Conservation (phyloP, 257 asterid species). For the Solanum rostratum region DNA sequence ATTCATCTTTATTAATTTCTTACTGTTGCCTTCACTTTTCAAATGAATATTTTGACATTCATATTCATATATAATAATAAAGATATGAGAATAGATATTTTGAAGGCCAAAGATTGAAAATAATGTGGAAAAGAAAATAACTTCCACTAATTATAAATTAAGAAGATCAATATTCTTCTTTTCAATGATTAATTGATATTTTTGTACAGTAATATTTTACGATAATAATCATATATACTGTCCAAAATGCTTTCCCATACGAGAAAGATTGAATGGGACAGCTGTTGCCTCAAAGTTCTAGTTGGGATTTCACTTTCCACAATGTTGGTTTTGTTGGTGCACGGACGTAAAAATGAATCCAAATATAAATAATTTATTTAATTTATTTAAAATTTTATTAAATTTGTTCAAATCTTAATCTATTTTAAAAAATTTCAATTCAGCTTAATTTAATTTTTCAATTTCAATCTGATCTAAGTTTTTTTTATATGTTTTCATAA, state of each 20-base stretch:
- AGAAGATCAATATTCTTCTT: background rate
- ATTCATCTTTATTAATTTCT: too few species aligned
- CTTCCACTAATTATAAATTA: background rate
- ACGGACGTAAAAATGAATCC: too few species aligned
- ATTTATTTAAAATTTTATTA: too few species aligned
- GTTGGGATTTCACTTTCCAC: background rate
- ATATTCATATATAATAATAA: too few species aligned
- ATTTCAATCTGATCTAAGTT: too few species aligned
- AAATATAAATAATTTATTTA: too few species aligned
- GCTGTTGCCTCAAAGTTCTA: background rate
- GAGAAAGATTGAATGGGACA: background rate
- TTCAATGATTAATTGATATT: background rate
- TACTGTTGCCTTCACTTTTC: too few species aligned
- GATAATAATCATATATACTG: background rate
- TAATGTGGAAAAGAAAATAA: background rate
- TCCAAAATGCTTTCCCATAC: background rate
- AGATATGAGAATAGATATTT: background rate
- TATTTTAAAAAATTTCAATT: too few species aligned
- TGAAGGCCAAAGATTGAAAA: background rate
- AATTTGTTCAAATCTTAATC: too few species aligned
- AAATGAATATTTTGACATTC: too few species aligned
- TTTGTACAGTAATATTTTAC: background rate
- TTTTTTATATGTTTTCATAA: too few species aligned
- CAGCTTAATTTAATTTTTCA: too few species aligned
- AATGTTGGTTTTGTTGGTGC: background rate